Conservation (phyloP, 805 yeast genomes). For the Lachancea cidri region DNA sequence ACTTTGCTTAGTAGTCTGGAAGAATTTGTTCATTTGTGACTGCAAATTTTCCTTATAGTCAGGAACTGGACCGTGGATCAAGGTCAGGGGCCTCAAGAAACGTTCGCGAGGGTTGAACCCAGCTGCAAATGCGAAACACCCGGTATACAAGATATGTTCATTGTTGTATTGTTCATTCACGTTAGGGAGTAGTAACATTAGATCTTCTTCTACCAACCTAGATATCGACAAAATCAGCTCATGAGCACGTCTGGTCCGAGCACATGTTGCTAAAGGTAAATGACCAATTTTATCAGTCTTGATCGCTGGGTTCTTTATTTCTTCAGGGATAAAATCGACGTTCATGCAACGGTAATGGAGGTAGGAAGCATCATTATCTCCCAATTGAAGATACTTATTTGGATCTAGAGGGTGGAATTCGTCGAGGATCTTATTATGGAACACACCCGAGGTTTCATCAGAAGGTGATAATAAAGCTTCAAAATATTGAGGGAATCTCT, state of each 20-base stretch:
- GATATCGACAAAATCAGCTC: slow-evolving; percentile 23
- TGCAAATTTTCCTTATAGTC: slow-evolving; percentile 51
- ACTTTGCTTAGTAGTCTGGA: slow-evolving; percentile 47
- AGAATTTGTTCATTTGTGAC: slow-evolving; percentile 62
- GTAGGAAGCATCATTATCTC: slow-evolving; percentile 6
- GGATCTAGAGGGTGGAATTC: slow-evolving; percentile 36
- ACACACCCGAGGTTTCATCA: slow-evolving; percentile 21
- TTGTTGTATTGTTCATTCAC: slow-evolving; percentile 38
- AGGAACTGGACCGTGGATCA: slow-evolving; percentile 70
- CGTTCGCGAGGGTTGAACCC: slow-evolving; percentile 63
- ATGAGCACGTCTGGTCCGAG: slow-evolving; percentile 16
- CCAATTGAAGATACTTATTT: slow-evolving; percentile 13
- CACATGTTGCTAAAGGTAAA: slow-evolving; percentile 15
- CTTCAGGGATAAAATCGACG: slow-evolving; percentile 13
- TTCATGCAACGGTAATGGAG: slow-evolving; percentile 13
- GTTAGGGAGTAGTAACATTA: slow-evolving; percentile 44
- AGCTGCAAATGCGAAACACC: slow-evolving; percentile 59
- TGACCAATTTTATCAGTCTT: slow-evolving; percentile 13
- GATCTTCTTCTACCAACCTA: slow-evolving; percentile 56
- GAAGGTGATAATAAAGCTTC: slow-evolving; percentile 13
- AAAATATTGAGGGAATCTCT: slow-evolving; percentile 54
- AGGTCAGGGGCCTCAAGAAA: slow-evolving; percentile 49
- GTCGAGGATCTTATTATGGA: slow-evolving; percentile 38
- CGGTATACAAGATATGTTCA: slow-evolving; percentile 56
- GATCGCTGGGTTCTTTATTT: slow-evolving; percentile 8